Percentiles rank a stretch among this genome's conserved stretches.
Evolutionary conservation across 169 alveolate species (phyloP).

Genomic region (Perkinsus olseni): DNA sequence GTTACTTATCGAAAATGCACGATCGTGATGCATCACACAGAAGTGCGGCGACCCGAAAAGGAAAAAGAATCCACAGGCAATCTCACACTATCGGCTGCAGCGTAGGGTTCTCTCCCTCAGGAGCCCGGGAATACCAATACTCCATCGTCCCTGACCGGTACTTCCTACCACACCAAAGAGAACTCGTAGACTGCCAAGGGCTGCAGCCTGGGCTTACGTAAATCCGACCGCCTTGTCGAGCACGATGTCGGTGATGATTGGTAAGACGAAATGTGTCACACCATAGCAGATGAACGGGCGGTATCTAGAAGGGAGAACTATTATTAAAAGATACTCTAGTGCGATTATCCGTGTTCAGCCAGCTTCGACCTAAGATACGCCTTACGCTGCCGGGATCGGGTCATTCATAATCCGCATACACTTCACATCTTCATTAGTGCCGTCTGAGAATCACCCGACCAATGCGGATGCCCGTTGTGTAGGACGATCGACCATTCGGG

Average conservation of each 20-base stretch:
- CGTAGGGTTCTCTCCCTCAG: not conserved
- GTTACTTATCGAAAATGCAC: no score
- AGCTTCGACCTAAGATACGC: no score
- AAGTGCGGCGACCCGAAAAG: no score
- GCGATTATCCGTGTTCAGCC: no score
- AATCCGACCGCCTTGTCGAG: not conserved
- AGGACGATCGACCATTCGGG: no score
- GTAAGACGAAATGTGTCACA: not conserved
- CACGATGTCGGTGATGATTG: not conserved
- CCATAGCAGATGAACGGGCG: not conserved
- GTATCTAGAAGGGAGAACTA: not conserved
- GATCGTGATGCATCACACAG: no score
- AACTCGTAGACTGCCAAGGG: no score
- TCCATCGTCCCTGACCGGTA: not conserved
- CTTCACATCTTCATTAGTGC: not conserved
- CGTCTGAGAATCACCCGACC: no score
- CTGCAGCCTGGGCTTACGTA: not conserved
- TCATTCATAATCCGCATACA: not conserved
- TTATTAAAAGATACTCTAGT: not conserved
- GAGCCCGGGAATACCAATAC: not conserved
- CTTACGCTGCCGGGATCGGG: not conserved
- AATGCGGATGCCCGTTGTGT: no score
- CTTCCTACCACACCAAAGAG: not conserved
- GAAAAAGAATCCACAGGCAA: no score
- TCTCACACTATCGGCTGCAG: not conserved